These are phyloP conservation scores for Tagetes erecta DNA, from an alignment of 129 eudicot genomes.

Conservation along the genomic window DNA sequence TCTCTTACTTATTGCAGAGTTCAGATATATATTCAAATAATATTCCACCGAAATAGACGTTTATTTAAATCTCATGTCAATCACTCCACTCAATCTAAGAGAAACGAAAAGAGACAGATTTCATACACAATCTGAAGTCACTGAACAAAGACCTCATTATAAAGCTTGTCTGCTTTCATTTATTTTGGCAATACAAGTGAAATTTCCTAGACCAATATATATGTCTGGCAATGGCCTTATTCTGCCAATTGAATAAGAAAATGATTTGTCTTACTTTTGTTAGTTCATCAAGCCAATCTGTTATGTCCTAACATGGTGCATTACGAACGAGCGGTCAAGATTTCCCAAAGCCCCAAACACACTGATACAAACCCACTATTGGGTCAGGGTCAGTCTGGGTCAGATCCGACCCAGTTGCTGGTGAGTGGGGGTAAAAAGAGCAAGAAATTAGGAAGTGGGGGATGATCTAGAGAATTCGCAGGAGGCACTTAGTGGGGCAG, in stretches of 20 bases:
- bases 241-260: conserved; percentile 4
- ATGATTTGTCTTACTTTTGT: not conserved
- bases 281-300: not conserved
- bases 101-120: not conserved
- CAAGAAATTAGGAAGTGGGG: too few species aligned
- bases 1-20: not conserved
- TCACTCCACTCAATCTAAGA: not conserved
- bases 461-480: too few species aligned
- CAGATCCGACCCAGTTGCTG: too few species aligned
- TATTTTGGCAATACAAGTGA: not conserved
- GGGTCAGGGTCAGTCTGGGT: too few species aligned
- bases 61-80: not conserved
- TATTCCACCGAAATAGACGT: not conserved
- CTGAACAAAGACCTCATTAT: not conserved
- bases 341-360: too few species aligned
- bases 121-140: not conserved
- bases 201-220: not conserved
- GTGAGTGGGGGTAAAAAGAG: too few species aligned
- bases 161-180: not conserved
- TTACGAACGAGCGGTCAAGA: not conserved
- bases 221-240: not conserved
- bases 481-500: too few species aligned
- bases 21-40: not conserved
- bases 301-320: conserved; percentile 16
- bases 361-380: too few species aligned